A percentile compares a stretch with the other conserved stretches of the same genome.
Evolutionary conservation across 306 rosid species (phyloP).

Genomic region (Trifolium subterraneum): DNA sequence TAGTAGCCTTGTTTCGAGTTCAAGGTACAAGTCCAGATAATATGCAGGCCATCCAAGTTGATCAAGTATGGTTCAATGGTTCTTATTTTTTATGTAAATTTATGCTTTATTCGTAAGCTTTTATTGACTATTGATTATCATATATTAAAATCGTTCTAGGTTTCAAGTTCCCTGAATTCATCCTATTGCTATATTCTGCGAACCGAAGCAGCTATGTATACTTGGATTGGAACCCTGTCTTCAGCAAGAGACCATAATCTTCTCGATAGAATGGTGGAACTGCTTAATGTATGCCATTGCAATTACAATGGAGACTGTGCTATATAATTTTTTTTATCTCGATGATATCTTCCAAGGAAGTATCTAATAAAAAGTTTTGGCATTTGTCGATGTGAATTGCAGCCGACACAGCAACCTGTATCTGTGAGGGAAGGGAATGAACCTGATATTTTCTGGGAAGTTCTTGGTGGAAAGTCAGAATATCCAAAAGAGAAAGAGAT

Average conservation of each 20-base stretch:
- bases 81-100: constrained; percentile 28
- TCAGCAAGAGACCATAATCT: constrained; percentile 84
- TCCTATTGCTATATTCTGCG: constrained; percentile 91
- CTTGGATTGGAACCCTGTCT: constrained; percentile 91
- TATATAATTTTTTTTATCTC: background rate
- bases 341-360: background rate
- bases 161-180: constrained; percentile 81
- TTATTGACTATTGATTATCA: constrained; percentile 28
- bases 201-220: constrained; percentile 62
- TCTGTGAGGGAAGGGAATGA: constrained; percentile 97
- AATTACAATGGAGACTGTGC: background rate
- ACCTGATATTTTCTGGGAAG: constrained; percentile 79
- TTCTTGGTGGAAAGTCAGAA: constrained; percentile 78
- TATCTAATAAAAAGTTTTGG: background rate
- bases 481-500: constrained; percentile 77
- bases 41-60: constrained; percentile 94
- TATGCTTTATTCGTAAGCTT: constrained; percentile 18
- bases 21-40: constrained; percentile 81
- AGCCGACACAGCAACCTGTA: constrained; percentile 80
- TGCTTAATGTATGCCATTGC: constrained; percentile 66
- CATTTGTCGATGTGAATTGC: constrained; percentile 43
- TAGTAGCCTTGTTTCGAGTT: constrained; percentile 76
- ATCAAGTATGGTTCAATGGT: constrained; percentile 62
- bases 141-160: constrained; percentile 57
- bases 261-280: constrained; percentile 82